Percentiles rank a stretch among this genome's conserved stretches.
Evolutionary conservation across 768 basidiomycete genomes (phyloP).

Genomic region (Podaxis sp.): DNA sequence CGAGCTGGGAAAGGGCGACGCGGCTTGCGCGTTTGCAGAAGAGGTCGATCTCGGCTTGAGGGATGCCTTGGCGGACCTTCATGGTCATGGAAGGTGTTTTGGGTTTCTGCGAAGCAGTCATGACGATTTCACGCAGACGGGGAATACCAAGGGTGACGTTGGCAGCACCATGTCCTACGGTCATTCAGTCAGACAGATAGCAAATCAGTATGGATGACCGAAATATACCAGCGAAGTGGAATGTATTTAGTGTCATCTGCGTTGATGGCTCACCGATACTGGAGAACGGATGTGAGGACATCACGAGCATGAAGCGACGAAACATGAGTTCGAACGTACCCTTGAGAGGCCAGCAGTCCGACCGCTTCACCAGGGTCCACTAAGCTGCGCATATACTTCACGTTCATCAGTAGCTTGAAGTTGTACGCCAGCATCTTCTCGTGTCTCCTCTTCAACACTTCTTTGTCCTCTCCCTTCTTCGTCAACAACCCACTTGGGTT

Average conservation of each 20-base stretch:
- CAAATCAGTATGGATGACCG: not conserved
- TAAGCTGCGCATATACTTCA: constrained; percentile 90
- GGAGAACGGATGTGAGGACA: not conserved
- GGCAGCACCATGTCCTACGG: constrained; percentile 91
- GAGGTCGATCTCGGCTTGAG: constrained; percentile 55
- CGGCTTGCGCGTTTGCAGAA: constrained; percentile 92
- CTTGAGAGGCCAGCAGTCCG: constrained; percentile 93
- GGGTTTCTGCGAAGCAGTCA: constrained; percentile 95
- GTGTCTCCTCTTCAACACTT: constrained; percentile 42
- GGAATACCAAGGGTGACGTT: constrained; percentile 99
- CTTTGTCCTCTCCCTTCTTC: constrained; percentile 33
- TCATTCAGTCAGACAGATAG: constrained; percentile 3
- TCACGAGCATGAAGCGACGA: not conserved
- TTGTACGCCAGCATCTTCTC: constrained; percentile 46
- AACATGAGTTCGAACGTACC: constrained; percentile 49
- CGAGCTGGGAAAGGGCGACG: constrained; percentile 83
- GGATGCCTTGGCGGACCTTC: constrained; percentile 54
- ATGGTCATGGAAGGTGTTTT: constrained; percentile 98
- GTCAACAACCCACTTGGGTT: constrained; percentile 58
- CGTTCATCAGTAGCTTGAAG: constrained; percentile 84
- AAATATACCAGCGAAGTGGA: constrained; percentile 90
- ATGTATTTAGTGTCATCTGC: constrained; percentile 99
- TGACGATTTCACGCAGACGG: constrained; percentile 96
- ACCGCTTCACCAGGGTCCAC: constrained; percentile 99
- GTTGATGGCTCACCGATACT: constrained; percentile 99